These are phyloP conservation scores for Saccharata proteae DNA, from an alignment of 2,329 filamentous ascomycete species.

Conservation along the genomic window DNA sequence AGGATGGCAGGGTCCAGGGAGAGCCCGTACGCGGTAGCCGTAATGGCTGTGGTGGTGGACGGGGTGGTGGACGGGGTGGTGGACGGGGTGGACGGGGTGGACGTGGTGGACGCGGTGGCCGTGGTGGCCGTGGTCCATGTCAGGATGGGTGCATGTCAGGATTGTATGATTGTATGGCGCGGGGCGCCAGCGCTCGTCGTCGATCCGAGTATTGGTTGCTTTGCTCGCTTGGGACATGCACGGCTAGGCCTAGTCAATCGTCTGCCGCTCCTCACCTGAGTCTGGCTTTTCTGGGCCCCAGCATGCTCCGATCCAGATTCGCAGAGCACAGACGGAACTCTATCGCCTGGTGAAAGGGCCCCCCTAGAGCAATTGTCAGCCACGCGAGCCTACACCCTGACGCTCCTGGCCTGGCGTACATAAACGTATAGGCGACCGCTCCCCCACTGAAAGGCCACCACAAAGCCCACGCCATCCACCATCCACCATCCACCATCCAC, in stretches of 20 bases:
- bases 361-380: slow-evolving; percentile 28
- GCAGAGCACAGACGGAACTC: slow-evolving; percentile 24
- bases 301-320: slow-evolving; percentile 28
- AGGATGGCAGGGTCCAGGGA: no score
- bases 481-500: slow-evolving; percentile 4
- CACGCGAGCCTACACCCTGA: slow-evolving; percentile 29
- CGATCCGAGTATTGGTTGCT: no score
- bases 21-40: no score
- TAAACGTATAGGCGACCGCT: slow-evolving; percentile 28
- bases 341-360: slow-evolving; percentile 10
- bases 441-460: slow-evolving; percentile 11
- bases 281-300: slow-evolving; percentile 21
- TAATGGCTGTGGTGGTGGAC: no score
- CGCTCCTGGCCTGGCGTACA: slow-evolving; percentile 27
- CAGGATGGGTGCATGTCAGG: neutral
- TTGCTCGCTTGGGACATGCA: slow-evolving; percentile 1
- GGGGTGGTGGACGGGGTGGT: no score
- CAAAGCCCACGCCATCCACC: slow-evolving; percentile 5
- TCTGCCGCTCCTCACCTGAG: slow-evolving; percentile 22
- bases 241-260: no score
- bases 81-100: no score
- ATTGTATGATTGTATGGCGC: no score
- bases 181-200: no score
- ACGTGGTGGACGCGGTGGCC: no score
- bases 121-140: slow-evolving; percentile 2